A percentile compares a stretch with the other conserved stretches of the same genome.
These are phyloP conservation scores for Phellopilus nigrolimitatus DNA, from an alignment of 1,284 basidiomycete species.

Conservation along the genomic window DNA sequence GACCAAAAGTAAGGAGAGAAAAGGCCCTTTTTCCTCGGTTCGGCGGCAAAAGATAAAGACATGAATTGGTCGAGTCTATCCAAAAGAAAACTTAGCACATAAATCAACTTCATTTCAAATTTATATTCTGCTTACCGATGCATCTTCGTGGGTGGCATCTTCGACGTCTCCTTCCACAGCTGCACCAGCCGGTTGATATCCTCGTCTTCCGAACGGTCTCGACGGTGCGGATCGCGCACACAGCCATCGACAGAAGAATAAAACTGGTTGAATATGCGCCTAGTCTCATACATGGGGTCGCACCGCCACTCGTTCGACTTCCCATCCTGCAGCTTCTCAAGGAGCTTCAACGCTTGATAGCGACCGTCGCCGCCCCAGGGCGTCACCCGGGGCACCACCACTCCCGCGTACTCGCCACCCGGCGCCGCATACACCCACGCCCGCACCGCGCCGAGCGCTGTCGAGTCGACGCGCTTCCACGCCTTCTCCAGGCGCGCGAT, in stretches of 20 bases:
- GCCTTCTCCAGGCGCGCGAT: slow-evolving; percentile 71
- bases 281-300: slow-evolving; percentile 38
- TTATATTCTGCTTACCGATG: slow-evolving; percentile 42
- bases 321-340: slow-evolving; percentile 39
- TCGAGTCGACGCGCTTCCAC: slow-evolving; percentile 66
- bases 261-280: slow-evolving; percentile 47
- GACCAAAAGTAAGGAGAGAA: slow-evolving; percentile 75
- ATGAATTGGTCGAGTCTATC: slow-evolving; percentile 74
- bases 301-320: slow-evolving; percentile 41
- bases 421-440: slow-evolving; percentile 54
- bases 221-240: slow-evolving; percentile 34
- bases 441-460: slow-evolving; percentile 53
- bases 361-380: slow-evolving; percentile 64
- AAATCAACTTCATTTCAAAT: slow-evolving; percentile 8
- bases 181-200: slow-evolving; percentile 36
- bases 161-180: slow-evolving; percentile 18
- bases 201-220: slow-evolving; percentile 40
- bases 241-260: slow-evolving; percentile 38
- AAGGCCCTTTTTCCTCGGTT: slow-evolving; percentile 62
- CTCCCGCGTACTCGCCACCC: slow-evolving; percentile 33
- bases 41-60: slow-evolving; percentile 69
- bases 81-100: slow-evolving; percentile 7
- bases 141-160: slow-evolving; percentile 45
- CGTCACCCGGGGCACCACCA: slow-evolving; percentile 46
- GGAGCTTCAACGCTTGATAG: slow-evolving; percentile 35